These are phyloP conservation scores for Erodium texanum DNA, from an alignment of 441 rosid genomes.

Conservation along the genomic window DNA sequence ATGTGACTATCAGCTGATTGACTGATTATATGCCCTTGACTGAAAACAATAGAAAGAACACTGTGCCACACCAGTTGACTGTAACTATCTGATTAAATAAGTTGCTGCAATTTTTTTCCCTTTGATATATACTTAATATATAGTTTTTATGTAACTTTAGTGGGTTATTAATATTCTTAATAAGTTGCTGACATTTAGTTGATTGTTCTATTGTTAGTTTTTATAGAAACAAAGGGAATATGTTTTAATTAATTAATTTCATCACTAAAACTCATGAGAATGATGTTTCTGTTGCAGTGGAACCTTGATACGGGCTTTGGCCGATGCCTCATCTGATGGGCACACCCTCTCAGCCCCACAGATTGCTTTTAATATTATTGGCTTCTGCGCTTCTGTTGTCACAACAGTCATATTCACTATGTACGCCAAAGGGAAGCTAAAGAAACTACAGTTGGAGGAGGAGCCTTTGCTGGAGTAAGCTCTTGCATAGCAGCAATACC, in stretches of 20 bases:
- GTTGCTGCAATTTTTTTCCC: background rate
- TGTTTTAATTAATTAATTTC: too few relatives aligned
- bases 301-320: conserved; percentile 58
- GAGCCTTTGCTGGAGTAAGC: conserved; percentile 35
- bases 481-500: background rate
- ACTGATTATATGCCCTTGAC: background rate
- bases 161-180: too few relatives aligned
- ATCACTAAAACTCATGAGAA: background rate
- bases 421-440: conserved; percentile 73
- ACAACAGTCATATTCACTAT: conserved; percentile 57
- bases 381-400: conserved; percentile 58
- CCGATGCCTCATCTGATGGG: conserved; percentile 67
- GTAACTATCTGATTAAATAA: background rate
- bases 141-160: background rate
- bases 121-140: background rate
- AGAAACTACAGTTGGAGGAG: conserved; percentile 46
- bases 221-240: too few relatives aligned
- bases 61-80: background rate
- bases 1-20: background rate
- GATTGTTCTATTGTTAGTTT: too few relatives aligned
- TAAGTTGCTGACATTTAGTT: too few relatives aligned
- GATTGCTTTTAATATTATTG: conserved; percentile 56
- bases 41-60: background rate
- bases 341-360: conserved; percentile 57
- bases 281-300: conserved; percentile 45